Conservation (phyloP, 139 green algal genomes). For the Axilococcus clingmanii region DNA sequence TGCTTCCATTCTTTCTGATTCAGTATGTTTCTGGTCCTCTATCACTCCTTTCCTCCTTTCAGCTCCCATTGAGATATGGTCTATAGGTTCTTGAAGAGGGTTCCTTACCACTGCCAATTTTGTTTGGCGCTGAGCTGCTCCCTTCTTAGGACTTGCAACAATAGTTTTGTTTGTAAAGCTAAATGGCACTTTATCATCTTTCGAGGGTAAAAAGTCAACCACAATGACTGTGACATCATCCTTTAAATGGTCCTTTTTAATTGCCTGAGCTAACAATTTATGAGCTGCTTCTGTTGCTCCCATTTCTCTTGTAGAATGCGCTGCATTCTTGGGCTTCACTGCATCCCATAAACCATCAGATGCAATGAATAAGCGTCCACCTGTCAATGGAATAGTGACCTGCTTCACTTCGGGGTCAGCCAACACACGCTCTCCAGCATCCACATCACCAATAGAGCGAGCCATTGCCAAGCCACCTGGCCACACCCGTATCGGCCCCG, state of each 20-base stretch:
- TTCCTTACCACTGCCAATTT: constrained; percentile 23
- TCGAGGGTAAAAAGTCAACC: constrained; percentile 41
- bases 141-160: not conserved
- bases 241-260: constrained; percentile 33
- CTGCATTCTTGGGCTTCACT: constrained; percentile 52
- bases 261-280: constrained; percentile 34
- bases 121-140: not conserved
- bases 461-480: constrained; percentile 82
- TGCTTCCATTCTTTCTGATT: not conserved
- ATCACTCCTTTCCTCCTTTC: not conserved
- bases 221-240: constrained; percentile 57
- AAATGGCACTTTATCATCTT: constrained; percentile 9
- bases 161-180: not conserved
- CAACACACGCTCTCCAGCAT: constrained; percentile 28
- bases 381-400: constrained; percentile 58
- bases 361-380: constrained; percentile 76
- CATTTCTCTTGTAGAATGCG: constrained; percentile 36
- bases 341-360: constrained; percentile 89
- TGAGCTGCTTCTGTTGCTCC: constrained; percentile 33
- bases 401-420: constrained; percentile 50
- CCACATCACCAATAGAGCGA: constrained; percentile 67
- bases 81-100: not conserved
- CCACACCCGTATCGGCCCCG: constrained; percentile 78
- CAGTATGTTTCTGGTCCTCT: not conserved
- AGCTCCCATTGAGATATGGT: not conserved